Evolutionary conservation across 2,329 filamentous ascomycete genomes (phyloP).

Genomic region (Colletotrichum sidae): DNA sequence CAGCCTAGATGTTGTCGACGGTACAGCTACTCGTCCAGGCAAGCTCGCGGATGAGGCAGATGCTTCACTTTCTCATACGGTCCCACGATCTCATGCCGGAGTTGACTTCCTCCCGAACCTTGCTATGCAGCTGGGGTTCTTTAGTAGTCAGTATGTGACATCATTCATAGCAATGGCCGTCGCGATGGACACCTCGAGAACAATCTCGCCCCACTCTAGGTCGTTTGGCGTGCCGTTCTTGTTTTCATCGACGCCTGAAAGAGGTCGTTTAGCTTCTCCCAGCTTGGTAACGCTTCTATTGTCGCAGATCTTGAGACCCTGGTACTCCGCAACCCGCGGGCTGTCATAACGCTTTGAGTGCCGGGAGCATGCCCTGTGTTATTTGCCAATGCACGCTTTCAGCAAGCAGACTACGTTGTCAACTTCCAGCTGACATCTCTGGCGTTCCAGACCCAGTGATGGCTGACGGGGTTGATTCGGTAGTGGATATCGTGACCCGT

Average conservation of each 20-base stretch:
- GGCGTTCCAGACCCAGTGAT: too few relatives aligned
- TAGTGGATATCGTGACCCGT: too few relatives aligned
- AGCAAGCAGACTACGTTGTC: too few relatives aligned
- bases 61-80: conserved; percentile 63
- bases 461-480: too few relatives aligned
- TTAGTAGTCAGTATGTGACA: conserved; percentile 63
- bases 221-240: conserved; percentile 52
- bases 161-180: conserved; percentile 63
- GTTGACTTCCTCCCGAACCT: conserved; percentile 57
- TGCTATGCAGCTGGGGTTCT: conserved; percentile 51
- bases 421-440: too few relatives aligned
- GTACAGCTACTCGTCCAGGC: conserved; percentile 60
- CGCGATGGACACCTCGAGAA: conserved; percentile 66
- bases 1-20: conserved; percentile 56
- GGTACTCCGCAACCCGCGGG: too few relatives aligned
- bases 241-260: conserved; percentile 66
- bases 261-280: conserved; percentile 69
- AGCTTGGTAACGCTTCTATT: conserved; percentile 51
- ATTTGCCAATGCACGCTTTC: too few relatives aligned
- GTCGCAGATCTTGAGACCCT: too few relatives aligned
- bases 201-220: conserved; percentile 68
- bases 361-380: too few relatives aligned
- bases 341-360: too few relatives aligned
- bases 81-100: conserved; percentile 57
- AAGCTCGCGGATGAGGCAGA: conserved; percentile 63